These are phyloP conservation scores for Parmelia sp. DNA, from an alignment of 495 filamentous ascomycete genomes.

Conservation along the genomic window DNA sequence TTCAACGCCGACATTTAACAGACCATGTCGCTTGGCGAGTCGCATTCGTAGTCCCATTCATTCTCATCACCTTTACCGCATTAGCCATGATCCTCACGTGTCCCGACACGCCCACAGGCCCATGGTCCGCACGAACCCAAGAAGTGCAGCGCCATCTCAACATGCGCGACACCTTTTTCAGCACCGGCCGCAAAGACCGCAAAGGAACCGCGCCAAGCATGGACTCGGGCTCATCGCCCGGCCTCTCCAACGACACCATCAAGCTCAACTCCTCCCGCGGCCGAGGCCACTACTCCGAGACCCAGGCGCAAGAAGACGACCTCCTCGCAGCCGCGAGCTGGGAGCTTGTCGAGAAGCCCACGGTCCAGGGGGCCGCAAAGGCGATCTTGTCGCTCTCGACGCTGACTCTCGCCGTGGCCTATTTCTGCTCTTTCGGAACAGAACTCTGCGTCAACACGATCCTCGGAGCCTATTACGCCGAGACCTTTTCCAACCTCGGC, in stretches of 20 bases:
- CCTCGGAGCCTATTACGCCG: slow-evolving; percentile 68
- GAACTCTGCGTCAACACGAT: slow-evolving; percentile 82
- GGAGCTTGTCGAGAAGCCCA: slow-evolving; percentile 57
- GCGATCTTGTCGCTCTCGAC: slow-evolving; percentile 61
- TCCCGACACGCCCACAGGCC: slow-evolving; percentile 74
- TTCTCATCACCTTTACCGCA: slow-evolving; percentile 61
- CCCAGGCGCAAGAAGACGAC: slow-evolving; percentile 45
- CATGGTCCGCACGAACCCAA: slow-evolving; percentile 49
- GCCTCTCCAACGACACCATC: slow-evolving; percentile 17
- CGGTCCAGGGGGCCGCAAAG: slow-evolving; percentile 48
- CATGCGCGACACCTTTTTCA: slow-evolving; percentile 17
- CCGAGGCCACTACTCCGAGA: slow-evolving; percentile 35
- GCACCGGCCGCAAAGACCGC: slow-evolving; percentile 1
- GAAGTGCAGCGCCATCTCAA: slow-evolving; percentile 21
- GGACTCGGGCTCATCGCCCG: slow-evolving; percentile 6
- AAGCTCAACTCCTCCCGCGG: slow-evolving; percentile 14
- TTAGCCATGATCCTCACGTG: slow-evolving; percentile 64
- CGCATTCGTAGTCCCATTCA: slow-evolving; percentile 73
- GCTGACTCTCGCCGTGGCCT: slow-evolving; percentile 56
- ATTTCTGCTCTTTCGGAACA: slow-evolving; percentile 77
- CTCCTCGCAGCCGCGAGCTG: slow-evolving; percentile 49
- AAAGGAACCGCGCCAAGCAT: slow-evolving; percentile 1
- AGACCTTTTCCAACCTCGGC: slow-evolving; percentile 64
- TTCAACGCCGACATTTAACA: slow-evolving; percentile 48
- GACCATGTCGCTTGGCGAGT: slow-evolving; percentile 73